Evolutionary conservation across 1,284 basidiomycete genomes (phyloP).

Genomic region (Porodaedalea pini): DNA sequence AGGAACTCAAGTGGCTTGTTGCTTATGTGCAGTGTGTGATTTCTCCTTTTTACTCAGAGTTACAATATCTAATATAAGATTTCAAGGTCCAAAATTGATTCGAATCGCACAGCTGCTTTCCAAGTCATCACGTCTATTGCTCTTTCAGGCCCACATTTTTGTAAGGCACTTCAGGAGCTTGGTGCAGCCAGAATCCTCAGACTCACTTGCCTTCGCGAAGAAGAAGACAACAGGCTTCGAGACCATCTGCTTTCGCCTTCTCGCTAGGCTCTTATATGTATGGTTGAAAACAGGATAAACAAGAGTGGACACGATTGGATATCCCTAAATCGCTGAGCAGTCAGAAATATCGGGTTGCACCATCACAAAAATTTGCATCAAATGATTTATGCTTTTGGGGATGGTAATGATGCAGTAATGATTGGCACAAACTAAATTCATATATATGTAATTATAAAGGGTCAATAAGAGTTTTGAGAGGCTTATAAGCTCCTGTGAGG

Average conservation of each 20-base stretch:
- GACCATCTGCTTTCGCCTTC: background rate
- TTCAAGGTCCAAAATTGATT: background rate
- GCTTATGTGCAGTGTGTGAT: background rate
- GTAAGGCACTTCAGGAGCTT: background rate
- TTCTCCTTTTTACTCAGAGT: background rate
- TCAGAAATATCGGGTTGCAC: no score
- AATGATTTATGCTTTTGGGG: no score
- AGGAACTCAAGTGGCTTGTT: background rate
- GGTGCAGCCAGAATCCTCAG: background rate
- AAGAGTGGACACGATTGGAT: background rate
- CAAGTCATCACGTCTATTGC: background rate
- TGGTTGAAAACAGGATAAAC: background rate
- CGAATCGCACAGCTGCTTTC: background rate
- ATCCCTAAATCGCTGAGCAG: no score
- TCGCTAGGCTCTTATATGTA: background rate
- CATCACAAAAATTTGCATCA: no score
- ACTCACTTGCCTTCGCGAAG: background rate
- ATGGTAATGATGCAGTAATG: no score
- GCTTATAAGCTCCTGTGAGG: no score
- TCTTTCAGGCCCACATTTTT: background rate
- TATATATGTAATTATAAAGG: no score
- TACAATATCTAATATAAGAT: background rate
- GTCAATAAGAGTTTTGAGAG: no score
- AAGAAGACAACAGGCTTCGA: background rate
- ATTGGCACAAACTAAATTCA: no score